Base-by-base conservation (phyloP, 2,329 filamentous ascomycete species). In the Cladophialophora psammophila region DNA sequence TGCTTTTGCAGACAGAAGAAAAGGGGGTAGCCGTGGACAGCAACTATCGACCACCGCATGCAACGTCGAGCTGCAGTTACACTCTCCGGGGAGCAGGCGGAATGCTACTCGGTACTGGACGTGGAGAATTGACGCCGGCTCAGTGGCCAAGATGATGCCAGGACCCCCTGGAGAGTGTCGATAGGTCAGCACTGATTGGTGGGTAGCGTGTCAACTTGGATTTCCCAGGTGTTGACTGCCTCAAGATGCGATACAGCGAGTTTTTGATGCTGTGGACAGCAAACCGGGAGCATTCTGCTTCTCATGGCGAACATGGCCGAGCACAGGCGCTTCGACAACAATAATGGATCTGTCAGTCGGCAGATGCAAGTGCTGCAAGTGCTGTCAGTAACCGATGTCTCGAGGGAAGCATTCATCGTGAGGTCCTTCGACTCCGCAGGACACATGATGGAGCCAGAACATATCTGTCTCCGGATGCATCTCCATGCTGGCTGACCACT, bases 21-120 rank as follows among this genome's bases (percentile, higher is more conserved):
- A 40, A 48, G n/a, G 45, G 45, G 45, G 18, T 20, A 9, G 1
- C 45, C 45, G 45, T 9, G 20, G 5, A 40, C 26, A 31, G 18
- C 45, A 12, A 50, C 45, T 50, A 31, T 50, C 15, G 9, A 26
- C 26, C 18, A 12, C 26, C 26, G 26, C 13, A 13, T 50, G 18
- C 45, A 50, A 31, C 45, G 18, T 50, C 45, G 26, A 50, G 45
- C 18, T 26, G 45, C 26, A 50, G 45, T 50, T 50, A 50, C 18
- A 26, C 45, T 50, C 18, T 26, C 18, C 8, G 26, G 8, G 45
- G 45, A 50, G 45, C 12, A 50, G 9, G 45, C 45, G 45, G 26
- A 8, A 50, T 50, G 45, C 18, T 10, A 18, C 45, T 50, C 5
- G 45, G 45, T 10, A 9, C 45, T 50, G 9, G 10, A 7, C 45